These are phyloP conservation scores for Durotheca rogersii DNA, from an alignment of 495 filamentous ascomycete species.

Conservation along the genomic window DNA sequence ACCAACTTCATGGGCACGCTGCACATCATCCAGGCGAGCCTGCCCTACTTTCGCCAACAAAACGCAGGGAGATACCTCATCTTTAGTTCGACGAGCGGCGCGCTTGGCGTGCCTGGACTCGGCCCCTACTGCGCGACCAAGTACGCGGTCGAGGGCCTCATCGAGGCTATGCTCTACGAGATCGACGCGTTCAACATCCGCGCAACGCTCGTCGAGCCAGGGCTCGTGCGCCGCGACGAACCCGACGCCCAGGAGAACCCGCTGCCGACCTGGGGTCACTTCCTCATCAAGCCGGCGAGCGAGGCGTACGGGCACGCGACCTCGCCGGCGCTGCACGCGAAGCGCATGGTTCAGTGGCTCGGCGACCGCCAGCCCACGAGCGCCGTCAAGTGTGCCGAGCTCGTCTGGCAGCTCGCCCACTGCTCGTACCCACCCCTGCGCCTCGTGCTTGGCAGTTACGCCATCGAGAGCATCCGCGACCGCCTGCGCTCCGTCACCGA, in stretches of 20 bases:
- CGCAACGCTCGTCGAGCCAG: slow-evolving; percentile 88
- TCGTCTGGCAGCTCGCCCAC: slow-evolving; percentile 95
- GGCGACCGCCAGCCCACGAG: slow-evolving; percentile 88
- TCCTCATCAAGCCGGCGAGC: slow-evolving; percentile 81
- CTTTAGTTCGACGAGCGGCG: slow-evolving; percentile 87
- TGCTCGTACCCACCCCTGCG: slow-evolving; percentile 86
- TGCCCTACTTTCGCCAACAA: slow-evolving; percentile 83
- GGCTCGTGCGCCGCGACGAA: slow-evolving; percentile 78
- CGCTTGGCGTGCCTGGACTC: slow-evolving; percentile 84
- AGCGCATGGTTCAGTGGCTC: slow-evolving; percentile 93
- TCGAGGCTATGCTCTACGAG: slow-evolving; percentile 95
- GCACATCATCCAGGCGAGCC: slow-evolving; percentile 85
- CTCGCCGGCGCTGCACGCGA: slow-evolving; percentile 82
- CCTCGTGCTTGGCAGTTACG: slow-evolving; percentile 84
- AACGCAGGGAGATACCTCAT: slow-evolving; percentile 81
- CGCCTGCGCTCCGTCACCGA: slow-evolving; percentile 85
- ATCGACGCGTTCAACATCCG: slow-evolving; percentile 89
- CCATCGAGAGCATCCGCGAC: slow-evolving; percentile 92
- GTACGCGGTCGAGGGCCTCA: slow-evolving; percentile 91
- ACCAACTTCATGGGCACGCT: slow-evolving; percentile 95
- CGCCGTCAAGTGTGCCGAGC: slow-evolving; percentile 89
- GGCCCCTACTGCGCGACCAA: slow-evolving; percentile 96
- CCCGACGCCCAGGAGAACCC: slow-evolving; percentile 52
- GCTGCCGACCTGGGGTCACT: slow-evolving; percentile 82
- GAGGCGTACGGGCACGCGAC: slow-evolving; percentile 75